A percentile compares a stretch with the other conserved stretches of the same genome.
phyloP scores from a whole-genome alignment of 1,284 basidiomycete genomes.

The Xerocomus subilludens region DNA sequence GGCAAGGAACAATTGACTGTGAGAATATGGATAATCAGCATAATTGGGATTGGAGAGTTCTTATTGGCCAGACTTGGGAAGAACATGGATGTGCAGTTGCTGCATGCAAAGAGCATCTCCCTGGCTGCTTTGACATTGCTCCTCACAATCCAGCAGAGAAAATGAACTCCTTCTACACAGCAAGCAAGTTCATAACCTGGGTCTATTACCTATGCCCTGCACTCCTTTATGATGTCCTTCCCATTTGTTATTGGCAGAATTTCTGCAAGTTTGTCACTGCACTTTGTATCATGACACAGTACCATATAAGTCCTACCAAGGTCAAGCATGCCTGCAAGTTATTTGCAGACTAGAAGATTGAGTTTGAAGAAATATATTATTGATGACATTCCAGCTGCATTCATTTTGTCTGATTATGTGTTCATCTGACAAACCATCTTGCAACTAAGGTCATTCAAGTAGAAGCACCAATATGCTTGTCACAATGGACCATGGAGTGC shows the following conservation, averaged over 20 bases:
- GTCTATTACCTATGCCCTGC: not conserved
- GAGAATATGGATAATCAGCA: not conserved
- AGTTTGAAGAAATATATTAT: slow-evolving; percentile 8
- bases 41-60: not conserved
- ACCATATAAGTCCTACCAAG: not conserved
- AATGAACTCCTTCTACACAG: too few relatives aligned
- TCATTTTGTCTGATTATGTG: slow-evolving; percentile 4
- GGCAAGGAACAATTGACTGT: not conserved
- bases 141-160: too few relatives aligned
- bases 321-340: not conserved
- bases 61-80: not conserved
- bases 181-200: too few relatives aligned
- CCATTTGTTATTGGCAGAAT: not conserved
- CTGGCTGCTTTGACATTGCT: too few relatives aligned
- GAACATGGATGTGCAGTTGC: too few relatives aligned
- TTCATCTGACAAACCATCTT: slow-evolving; percentile 21
- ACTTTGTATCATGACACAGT: slow-evolving; percentile 3
- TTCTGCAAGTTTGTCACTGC: slow-evolving; percentile 22
- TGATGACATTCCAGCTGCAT: not conserved
- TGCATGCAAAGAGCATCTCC: too few relatives aligned
- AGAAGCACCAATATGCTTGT: slow-evolving; percentile 25
- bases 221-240: slow-evolving; percentile 4
- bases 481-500: slow-evolving; percentile 35
- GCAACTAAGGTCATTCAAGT: not conserved
- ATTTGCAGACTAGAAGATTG: not conserved